Base-by-base conservation (phyloP, 2,329 filamentous ascomycete species). In the Apiospora saccharicola region DNA sequence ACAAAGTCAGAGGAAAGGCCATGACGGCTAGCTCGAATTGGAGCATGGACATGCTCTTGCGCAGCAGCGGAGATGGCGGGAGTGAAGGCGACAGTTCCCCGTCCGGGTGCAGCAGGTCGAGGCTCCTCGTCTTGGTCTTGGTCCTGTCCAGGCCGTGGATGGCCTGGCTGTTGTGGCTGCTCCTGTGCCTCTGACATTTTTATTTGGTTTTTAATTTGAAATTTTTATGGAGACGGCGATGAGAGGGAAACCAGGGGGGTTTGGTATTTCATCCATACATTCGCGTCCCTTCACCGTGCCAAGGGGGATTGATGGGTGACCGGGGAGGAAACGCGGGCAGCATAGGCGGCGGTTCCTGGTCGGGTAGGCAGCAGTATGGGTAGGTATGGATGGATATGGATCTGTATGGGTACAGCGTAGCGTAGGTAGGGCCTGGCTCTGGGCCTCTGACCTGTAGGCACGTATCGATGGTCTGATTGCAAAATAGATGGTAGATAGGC, bases 161-260 rank as follows among this genome's bases (percentile, higher is more conserved):
- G 57, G 57, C 34, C 57, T 64, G 34, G 57, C 57, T 64, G 57
- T n/a, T 37, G 57, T 64, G 57, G 57, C 57, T 41, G 57, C 57
- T 64, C 57, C 57, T 64, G 57, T 64, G 57, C 57, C 57, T 64
- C 57, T 64, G 57, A 64, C 57, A 64, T 64, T 64, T 64, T 64
- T 64, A 64, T 64, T 64, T 64, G 57, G 57, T 41, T 64, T 41
- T 64, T 64, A 64, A 64, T 64, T 64, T 64, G 57, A 41, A 64
- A 64, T 41, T 64, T 64, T 64, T 64, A 64, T 64, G 57, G 57
- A 41, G 57, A 34, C 57, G 22, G 19, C 57, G 57, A 64, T n/a
- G 57, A 64, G 57, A 64, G 57, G 57, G 57, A 64, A n/a, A 64
- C 57, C 57, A 64, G 57, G 57, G 57, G 57, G 57, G 34, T 41